A percentile compares a stretch with the other conserved stretches of the same genome.
phyloP scores from a whole-genome alignment of 495 filamentous ascomycete genomes.

The Trypethelium eluteriae region DNA sequence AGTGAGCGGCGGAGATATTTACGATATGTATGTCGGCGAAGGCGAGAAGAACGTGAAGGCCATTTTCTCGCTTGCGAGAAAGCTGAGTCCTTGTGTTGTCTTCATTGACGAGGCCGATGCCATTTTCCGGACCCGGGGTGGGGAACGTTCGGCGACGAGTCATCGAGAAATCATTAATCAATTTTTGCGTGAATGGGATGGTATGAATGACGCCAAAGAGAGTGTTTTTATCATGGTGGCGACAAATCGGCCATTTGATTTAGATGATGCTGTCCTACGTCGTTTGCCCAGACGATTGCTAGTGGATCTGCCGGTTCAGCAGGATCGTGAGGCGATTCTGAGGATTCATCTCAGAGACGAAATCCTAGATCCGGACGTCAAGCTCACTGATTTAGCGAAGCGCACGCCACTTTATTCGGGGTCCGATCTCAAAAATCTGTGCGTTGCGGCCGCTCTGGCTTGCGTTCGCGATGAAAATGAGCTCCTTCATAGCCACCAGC shows the following conservation, averaged over 20 bases:
- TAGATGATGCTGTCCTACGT: conserved; percentile 88
- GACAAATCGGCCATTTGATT: conserved; percentile 90
- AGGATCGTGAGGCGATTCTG: conserved; percentile 72
- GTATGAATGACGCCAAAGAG: conserved; percentile 59
- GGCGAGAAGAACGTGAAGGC: conserved; percentile 95
- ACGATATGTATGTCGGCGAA: conserved; percentile 94
- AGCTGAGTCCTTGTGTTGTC: conserved; percentile 85
- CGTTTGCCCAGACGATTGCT: conserved; percentile 75
- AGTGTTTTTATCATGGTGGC: conserved; percentile 98
- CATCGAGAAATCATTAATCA: conserved; percentile 95
- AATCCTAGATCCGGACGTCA: conserved; percentile 57
- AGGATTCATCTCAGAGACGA: conserved; percentile 80
- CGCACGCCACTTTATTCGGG: conserved; percentile 90
- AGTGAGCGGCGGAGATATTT: conserved; percentile 67
- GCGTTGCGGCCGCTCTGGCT: conserved; percentile 80
- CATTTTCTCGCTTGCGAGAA: conserved; percentile 83
- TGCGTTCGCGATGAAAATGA: conserved; percentile 81
- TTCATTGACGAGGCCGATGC: conserved; percentile 98
- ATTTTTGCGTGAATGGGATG: conserved; percentile 97
- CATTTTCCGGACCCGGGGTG: conserved; percentile 68
- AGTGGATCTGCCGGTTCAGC: conserved; percentile 74
- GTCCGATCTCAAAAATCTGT: conserved; percentile 91
- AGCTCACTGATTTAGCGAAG: conserved; percentile 59
- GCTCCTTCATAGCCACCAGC: background rate
- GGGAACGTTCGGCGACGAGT: conserved; percentile 48